Percentiles rank a stretch among this genome's conserved stretches.
phyloP scores from a whole-genome alignment of 139 green algal species.

The Chlorella sp. region DNA sequence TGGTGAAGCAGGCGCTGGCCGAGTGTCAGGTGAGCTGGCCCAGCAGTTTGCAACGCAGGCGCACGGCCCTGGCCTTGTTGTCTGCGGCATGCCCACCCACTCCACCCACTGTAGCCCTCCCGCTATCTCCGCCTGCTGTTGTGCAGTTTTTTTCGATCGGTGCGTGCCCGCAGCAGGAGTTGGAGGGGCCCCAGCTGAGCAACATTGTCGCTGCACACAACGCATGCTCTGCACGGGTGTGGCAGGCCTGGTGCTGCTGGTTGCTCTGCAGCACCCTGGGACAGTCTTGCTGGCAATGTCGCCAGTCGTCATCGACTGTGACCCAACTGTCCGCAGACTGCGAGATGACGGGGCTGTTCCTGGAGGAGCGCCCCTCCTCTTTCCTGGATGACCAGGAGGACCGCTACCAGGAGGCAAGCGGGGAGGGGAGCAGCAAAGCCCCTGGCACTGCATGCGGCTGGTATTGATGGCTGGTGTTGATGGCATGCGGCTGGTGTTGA shows the following conservation, averaged over 20 bases:
- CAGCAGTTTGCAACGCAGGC: no score
- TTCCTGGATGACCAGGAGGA: conserved; percentile 79
- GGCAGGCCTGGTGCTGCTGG: no score
- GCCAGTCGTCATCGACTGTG: not conserved
- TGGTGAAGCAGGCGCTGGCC: conserved; percentile 53
- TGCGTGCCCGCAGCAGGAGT: no score
- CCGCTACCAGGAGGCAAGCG: conserved; percentile 50
- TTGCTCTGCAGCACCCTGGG: not conserved
- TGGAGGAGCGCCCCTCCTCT: conserved; percentile 46
- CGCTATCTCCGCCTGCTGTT: not conserved
- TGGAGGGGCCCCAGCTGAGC: conserved; percentile 38
- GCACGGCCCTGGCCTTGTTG: not conserved
- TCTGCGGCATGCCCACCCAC: not conserved
- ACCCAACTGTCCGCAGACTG: not conserved
- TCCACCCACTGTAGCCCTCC: not conserved
- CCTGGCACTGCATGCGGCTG: no score
- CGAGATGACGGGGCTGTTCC: conserved; percentile 58
- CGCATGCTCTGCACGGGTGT: no score
- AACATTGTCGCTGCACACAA: conserved; percentile 18
- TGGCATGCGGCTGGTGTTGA: no score
- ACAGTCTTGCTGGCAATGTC: not conserved
- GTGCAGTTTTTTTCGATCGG: not conserved
- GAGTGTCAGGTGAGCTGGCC: conserved; percentile 44
- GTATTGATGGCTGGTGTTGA: no score
- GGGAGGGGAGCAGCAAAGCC: not conserved